Percentiles rank a stretch among this genome's conserved stretches.
Evolutionary conservation across 345 rosid genomes (phyloP).

Genomic region (Litchi chinensis): DNA sequence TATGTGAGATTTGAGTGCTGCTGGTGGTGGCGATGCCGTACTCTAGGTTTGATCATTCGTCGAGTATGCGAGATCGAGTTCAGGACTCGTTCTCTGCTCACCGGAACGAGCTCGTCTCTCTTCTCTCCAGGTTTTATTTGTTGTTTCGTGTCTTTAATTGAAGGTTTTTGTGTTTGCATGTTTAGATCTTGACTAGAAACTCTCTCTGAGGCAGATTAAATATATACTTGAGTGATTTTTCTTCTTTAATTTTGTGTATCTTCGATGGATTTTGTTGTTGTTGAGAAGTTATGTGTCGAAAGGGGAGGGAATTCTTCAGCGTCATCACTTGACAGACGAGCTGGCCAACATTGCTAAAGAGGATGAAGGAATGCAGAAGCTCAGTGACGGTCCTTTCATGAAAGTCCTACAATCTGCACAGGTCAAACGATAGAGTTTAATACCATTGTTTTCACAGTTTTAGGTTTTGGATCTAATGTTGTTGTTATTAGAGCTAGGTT

Average conservation of each 20-base stretch:
- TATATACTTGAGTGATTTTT: neutral
- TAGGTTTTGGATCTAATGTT: neutral
- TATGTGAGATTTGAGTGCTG: neutral
- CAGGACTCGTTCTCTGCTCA: conserved; percentile 50
- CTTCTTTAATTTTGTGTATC: neutral
- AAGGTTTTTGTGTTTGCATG: neutral
- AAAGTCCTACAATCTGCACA: conserved; percentile 48
- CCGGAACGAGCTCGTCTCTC: conserved; percentile 54
- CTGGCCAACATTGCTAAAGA: conserved; percentile 31
- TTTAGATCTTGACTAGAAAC: neutral
- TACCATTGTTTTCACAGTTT: no score
- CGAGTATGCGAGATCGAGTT: conserved; percentile 47
- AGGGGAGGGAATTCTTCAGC: conserved; percentile 56
- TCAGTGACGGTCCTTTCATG: conserved; percentile 42
- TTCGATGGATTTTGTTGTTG: neutral
- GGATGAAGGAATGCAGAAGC: conserved; percentile 45
- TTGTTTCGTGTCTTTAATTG: neutral
- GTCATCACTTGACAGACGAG: conserved; percentile 52
- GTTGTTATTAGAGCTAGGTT: neutral
- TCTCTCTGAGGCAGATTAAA: neutral
- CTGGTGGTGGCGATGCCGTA: conserved; percentile 24
- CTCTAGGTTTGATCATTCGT: conserved; percentile 24
- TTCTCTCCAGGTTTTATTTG: conserved; percentile 48
- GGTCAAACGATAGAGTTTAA: conserved; percentile 20
- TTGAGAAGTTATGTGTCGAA: conserved; percentile 42